Evolutionary conservation across 1,284 basidiomycete genomes (phyloP).

Genomic region (Malassezia psittaci): DNA sequence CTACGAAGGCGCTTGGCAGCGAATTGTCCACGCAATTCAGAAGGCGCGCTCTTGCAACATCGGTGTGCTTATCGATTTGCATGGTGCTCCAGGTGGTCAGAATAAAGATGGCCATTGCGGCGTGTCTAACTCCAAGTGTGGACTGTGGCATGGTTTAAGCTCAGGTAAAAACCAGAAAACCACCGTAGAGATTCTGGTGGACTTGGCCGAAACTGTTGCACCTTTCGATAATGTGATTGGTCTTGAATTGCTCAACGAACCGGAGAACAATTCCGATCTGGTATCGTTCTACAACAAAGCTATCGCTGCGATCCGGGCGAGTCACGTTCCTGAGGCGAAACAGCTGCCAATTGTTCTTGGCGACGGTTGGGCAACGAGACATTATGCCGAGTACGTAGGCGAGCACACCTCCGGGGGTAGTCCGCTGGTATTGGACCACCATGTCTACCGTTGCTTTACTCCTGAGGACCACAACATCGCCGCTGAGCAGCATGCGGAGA

Average conservation of each 20-base stretch:
- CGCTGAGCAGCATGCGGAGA: slow-evolving; percentile 54
- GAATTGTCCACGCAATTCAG: slow-evolving; percentile 61
- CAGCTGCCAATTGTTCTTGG: slow-evolving; percentile 55
- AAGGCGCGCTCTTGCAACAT: slow-evolving; percentile 58
- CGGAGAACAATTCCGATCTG: slow-evolving; percentile 51
- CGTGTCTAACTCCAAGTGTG: slow-evolving; percentile 20
- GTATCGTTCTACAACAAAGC: slow-evolving; percentile 50
- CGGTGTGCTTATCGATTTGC: slow-evolving; percentile 63
- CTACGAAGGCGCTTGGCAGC: slow-evolving; percentile 63
- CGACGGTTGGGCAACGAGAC: slow-evolving; percentile 66
- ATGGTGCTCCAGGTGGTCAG: slow-evolving; percentile 59
- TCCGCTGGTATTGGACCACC: slow-evolving; percentile 66
- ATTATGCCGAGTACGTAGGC: slow-evolving; percentile 57
- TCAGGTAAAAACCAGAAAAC: slow-evolving; percentile 46
- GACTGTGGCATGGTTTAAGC: slow-evolving; percentile 36
- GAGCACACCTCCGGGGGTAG: slow-evolving; percentile 24
- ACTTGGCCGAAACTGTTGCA: slow-evolving; percentile 48
- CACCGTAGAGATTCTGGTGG: slow-evolving; percentile 56
- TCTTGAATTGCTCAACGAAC: slow-evolving; percentile 75
- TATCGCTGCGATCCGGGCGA: slow-evolving; percentile 54
- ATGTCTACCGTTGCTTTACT: slow-evolving; percentile 75
- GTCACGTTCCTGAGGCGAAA: slow-evolving; percentile 17
- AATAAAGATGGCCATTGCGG: slow-evolving; percentile 50
- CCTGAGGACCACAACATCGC: slow-evolving; percentile 55
- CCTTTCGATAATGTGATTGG: slow-evolving; percentile 62